Base-by-base conservation (phyloP, 441 rosid species). In the Populus trichocarpa region DNA sequence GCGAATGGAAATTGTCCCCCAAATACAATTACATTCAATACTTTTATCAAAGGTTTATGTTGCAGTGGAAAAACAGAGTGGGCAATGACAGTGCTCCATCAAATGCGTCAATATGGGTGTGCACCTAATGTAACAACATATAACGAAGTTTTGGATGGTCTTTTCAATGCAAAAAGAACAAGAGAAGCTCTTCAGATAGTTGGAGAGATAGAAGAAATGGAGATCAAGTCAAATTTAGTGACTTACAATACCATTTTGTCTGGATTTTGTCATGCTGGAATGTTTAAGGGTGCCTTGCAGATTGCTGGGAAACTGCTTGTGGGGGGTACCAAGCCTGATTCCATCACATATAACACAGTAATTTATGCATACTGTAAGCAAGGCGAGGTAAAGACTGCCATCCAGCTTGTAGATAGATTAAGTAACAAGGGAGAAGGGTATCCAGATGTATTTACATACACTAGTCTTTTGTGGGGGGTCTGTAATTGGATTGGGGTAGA, bases 21-120 rank as follows among this genome's bases (percentile, higher is more conserved):
- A 75, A 89, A 86, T 75, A 83, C 82, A 28, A 73, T 90, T 32
- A 92, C 98, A 70, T 88, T 90, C 84, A 93, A 93, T 33, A 82
- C 85, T 53, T 88, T 92, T 71, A 85, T 93, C 78, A 91, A 88
- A 79, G 93, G 94, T 32, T 86, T 93, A 85, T 93, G 97, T 75
- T 78, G 81, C 74, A 80, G 75, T 46, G 88, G 93, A 85, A 89
- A 87, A 84, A 79, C 86, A 71, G 93, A 93, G 33, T 85, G 88
- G 89, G 95, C 93, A 53, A 72, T 87, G 71, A 83, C 83, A 79
- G 82, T 89, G 75, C 85, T 90, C 33, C 79, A 79, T 69, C 82
- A 81, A 75, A 93, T 93, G 97, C 85, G 80, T 77, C 79, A 71
- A 35, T 87, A 84, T 76, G 81, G 78, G 22, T 92, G 94, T 81